Evolutionary conservation across 441 rosid genomes (phyloP).

Genomic region (Raphanus hybrid): DNA sequence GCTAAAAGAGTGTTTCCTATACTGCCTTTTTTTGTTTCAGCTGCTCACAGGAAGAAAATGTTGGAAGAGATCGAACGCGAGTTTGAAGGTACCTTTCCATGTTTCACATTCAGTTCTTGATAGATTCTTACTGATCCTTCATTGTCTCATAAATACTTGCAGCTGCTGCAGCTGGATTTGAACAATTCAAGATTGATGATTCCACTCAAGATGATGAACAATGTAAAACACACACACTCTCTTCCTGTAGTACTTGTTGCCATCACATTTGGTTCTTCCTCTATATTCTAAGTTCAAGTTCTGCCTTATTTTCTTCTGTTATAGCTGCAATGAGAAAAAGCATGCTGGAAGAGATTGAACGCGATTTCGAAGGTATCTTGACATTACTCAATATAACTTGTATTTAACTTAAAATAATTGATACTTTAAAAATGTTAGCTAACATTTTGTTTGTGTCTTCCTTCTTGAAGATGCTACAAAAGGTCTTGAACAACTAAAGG

Average conservation of each 20-base stretch:
- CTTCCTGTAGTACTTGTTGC: constrained; percentile 6
- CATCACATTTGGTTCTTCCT: constrained; percentile 19
- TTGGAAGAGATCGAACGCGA: constrained; percentile 32
- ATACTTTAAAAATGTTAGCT: not conserved
- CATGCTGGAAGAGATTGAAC: constrained; percentile 37
- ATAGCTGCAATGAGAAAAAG: constrained; percentile 27
- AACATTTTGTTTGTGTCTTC: constrained; percentile 1
- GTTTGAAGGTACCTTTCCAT: constrained; percentile 27
- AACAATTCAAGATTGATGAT: constrained; percentile 34
- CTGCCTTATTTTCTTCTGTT: not conserved
- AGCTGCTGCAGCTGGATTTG: constrained; percentile 42
- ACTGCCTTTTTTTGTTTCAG: constrained; percentile 32
- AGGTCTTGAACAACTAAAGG: constrained; percentile 31
- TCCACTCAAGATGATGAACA: constrained; percentile 35
- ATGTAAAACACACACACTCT: constrained; percentile 26
- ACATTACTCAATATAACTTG: not conserved
- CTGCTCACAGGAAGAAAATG: constrained; percentile 24
- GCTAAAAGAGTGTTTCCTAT: not conserved
- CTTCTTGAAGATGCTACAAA: constrained; percentile 28
- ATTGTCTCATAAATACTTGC: constrained; percentile 26
- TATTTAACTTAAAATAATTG: not conserved
- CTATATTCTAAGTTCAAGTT: not conserved
- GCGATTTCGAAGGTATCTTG: constrained; percentile 32
- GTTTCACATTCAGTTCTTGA: constrained; percentile 9
- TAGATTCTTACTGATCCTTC: constrained; percentile 24